Evolutionary conservation across 1,139 yeast species (phyloP).

Genomic region (Suhomyces choctaworum): DNA sequence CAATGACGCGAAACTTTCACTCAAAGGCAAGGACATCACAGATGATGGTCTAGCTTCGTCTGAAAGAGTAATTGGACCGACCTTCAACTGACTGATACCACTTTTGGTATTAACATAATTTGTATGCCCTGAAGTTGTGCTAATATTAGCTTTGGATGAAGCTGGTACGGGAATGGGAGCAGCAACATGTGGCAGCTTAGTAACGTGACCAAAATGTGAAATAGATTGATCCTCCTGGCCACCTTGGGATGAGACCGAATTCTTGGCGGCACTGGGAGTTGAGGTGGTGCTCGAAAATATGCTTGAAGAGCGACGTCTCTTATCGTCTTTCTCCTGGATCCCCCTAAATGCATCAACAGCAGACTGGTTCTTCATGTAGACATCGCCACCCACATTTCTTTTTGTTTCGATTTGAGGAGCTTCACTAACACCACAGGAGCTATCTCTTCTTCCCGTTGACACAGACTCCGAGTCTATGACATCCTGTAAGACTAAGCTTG

Average conservation of each 20-base stretch:
- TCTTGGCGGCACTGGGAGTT: constrained; percentile 14
- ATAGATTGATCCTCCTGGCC: constrained; percentile 6
- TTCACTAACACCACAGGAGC: constrained; percentile 40
- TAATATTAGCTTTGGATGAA: constrained; percentile 5
- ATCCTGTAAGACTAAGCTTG: constrained; percentile 33
- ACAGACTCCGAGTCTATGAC: constrained; percentile 33
- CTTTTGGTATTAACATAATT: neutral
- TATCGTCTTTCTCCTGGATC: constrained; percentile 49
- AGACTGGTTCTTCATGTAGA: constrained; percentile 49
- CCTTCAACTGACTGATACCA: constrained; percentile 17
- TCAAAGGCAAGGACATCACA: constrained; percentile 56
- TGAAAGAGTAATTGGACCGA: constrained; percentile 38
- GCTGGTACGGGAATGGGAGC: constrained; percentile 23
- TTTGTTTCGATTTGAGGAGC: constrained; percentile 51
- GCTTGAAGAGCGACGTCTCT: constrained; percentile 42
- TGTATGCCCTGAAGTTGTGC: neutral
- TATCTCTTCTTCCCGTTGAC: constrained; percentile 36
- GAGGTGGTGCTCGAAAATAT: constrained; percentile 23
- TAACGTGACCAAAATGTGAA: neutral
- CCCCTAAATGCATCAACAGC: constrained; percentile 53
- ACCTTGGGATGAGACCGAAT: constrained; percentile 21
- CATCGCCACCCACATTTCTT: constrained; percentile 56
- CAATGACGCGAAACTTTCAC: constrained; percentile 75
- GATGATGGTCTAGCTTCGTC: constrained; percentile 33
- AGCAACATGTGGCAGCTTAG: constrained; percentile 12